Percentiles rank a stretch among this genome's conserved stretches.
Evolutionary conservation across 768 basidiomycete species (phyloP).

Genomic region (Boletus vermiculosoides): DNA sequence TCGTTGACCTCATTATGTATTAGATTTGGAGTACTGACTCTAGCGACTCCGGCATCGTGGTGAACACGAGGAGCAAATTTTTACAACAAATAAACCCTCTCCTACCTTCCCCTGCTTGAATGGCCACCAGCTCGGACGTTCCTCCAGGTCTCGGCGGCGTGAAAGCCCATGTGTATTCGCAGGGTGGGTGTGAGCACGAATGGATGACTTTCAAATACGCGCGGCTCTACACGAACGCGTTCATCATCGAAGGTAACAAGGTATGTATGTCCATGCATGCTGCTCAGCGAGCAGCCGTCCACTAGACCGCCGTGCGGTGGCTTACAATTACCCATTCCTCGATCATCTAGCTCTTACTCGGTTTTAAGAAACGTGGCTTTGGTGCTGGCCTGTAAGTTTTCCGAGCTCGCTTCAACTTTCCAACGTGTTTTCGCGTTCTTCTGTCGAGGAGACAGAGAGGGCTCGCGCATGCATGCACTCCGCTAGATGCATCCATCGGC

Average conservation of each 20-base stretch:
- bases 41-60: neutral
- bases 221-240: slow-evolving; percentile 69
- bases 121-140: slow-evolving; percentile 15
- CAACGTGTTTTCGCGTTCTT: neutral
- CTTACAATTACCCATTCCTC: slow-evolving; percentile 32
- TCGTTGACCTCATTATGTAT: slow-evolving; percentile 15
- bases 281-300: neutral
- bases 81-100: neutral
- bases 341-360: slow-evolving; percentile 66
- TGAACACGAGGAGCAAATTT: neutral
- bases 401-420: neutral
- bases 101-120: neutral
- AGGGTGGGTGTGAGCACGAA: slow-evolving; percentile 39
- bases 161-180: slow-evolving; percentile 27
- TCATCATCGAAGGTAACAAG: slow-evolving; percentile 54
- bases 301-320: neutral
- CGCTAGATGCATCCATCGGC: neutral
- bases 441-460: neutral
- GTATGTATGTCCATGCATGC: slow-evolving; percentile 35
- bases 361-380: slow-evolving; percentile 78
- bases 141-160: slow-evolving; percentile 45
- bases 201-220: slow-evolving; percentile 48
- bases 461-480: neutral
- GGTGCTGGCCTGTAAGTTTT: slow-evolving; percentile 55
- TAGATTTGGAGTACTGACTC: neutral